Conservation (phyloP, 345 rosid species). For the Camelina laxa region DNA sequence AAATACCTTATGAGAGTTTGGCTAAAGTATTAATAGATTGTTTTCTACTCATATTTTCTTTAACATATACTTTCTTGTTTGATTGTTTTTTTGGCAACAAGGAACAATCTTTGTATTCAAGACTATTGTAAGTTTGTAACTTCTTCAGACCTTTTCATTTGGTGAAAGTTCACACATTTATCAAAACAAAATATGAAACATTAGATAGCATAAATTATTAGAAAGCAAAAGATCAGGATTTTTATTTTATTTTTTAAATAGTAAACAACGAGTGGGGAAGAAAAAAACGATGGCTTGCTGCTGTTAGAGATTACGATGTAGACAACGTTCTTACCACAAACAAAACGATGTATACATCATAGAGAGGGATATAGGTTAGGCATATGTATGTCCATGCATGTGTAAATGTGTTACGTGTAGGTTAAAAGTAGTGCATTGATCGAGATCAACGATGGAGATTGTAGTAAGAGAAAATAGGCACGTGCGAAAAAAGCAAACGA, state of each 20-base stretch:
- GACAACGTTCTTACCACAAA: constrained; percentile 5
- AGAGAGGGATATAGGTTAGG: constrained; percentile 32
- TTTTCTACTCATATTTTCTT: too few species aligned
- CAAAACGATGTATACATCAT: constrained; percentile 2
- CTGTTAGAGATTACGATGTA: not conserved
- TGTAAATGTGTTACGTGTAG: constrained; percentile 10
- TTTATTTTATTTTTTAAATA: not conserved
- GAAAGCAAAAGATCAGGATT: not conserved
- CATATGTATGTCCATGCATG: constrained; percentile 31
- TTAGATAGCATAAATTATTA: not conserved
- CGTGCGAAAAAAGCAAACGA: constrained; percentile 33
- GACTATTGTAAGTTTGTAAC: too few species aligned
- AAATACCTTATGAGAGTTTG: too few species aligned
- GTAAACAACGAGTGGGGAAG: not conserved
- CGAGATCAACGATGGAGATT: constrained; percentile 31
- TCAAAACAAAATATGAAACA: too few species aligned
- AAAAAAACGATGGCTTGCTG: not conserved
- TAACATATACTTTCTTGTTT: too few species aligned
- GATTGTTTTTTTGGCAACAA: too few species aligned
- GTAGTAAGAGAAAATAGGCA: constrained; percentile 26
- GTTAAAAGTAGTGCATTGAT: not conserved
- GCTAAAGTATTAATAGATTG: too few species aligned
- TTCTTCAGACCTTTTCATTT: too few species aligned
- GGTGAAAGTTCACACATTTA: too few species aligned
- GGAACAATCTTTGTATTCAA: too few species aligned